Conservation (phyloP, 2,329 filamentous ascomycete genomes). For the Hypoxylon sp. region DNA sequence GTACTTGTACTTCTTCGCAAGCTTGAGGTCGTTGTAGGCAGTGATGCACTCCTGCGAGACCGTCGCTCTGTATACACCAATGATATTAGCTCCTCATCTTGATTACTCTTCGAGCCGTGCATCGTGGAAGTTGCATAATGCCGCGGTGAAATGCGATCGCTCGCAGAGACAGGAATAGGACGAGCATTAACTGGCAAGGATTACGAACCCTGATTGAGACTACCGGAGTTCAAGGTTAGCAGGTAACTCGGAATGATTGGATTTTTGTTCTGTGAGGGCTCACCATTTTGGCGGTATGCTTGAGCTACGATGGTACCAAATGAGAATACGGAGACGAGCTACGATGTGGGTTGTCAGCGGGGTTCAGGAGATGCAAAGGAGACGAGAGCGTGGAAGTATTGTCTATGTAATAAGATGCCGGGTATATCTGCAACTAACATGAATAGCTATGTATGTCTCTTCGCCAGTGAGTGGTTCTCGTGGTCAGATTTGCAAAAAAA, state of each 20-base stretch:
- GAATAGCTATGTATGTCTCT: conserved; percentile 24
- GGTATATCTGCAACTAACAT: conserved; percentile 40
- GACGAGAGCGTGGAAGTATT: conserved; percentile 25
- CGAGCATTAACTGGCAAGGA: conserved; percentile 39
- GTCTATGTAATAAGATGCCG: conserved; percentile 20
- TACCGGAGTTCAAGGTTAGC: conserved; percentile 54
- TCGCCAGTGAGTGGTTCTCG: conserved; percentile 26
- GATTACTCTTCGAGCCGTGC: conserved; percentile 20
- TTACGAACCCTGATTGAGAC: conserved; percentile 79
- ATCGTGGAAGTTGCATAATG: conserved; percentile 36
- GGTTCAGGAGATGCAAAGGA: conserved; percentile 33
- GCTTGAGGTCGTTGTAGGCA: conserved; percentile 86
- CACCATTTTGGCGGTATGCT: conserved; percentile 53
- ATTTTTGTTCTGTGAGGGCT: conserved; percentile 31
- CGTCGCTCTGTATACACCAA: conserved; percentile 70
- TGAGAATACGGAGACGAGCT: conserved; percentile 49
- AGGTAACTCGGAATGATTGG: conserved; percentile 24
- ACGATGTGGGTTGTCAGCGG: conserved; percentile 50
- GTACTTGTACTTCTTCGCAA: conserved; percentile 85
- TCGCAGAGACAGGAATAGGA: conserved; percentile 43
- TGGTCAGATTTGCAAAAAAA: conserved; percentile 33
- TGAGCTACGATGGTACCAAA: conserved; percentile 43
- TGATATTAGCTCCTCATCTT: conserved; percentile 34
- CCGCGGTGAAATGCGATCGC: conserved; percentile 33
- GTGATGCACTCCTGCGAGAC: conserved; percentile 80